Base-by-base conservation (phyloP, 305 asterid genomes). In the Plantago coronopus region DNA sequence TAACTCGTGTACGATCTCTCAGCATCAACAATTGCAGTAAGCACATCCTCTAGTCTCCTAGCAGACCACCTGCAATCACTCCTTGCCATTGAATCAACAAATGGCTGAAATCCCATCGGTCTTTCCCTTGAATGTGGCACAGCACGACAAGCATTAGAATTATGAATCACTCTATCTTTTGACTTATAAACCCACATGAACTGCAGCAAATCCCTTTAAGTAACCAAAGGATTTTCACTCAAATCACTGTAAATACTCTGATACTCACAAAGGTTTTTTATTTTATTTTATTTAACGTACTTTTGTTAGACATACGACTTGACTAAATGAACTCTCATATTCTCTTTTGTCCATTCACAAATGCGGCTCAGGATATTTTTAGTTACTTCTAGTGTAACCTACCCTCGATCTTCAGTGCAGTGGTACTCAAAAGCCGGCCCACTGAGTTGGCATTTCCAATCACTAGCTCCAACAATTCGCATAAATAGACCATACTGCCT, bases 1-100 rank as follows among this genome's bases (percentile, higher is more conserved):
- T 79, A 65, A 63, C 71, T 31, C 74, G 79, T 34, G 77, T 79
- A 57, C 67, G 57, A 56, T 81, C 82, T 73, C 74, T 80, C 67
- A 85, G 74, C 69, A 62, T 74, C 69, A 62, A 86, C 79, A 34
- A 89, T 74, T 63, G 78, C 86, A n/a, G 51, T 59, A 49, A 86
- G 71, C 64, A 76, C 89, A 13, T 65, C 44, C 64, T 81, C 73
- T 17, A 89, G 57, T 83, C 95, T 75, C 55, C 71, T 79, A 25
- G 76, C 71, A 56, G 95, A 76, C 89, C 91, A 89, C 68, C 97
- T 81, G 74, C 89, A 79, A 57, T 80, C 70, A 54, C 40, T 79
- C 46, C 59, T 80, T 16, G 71, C 79, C 75, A 89, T 67, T 51
- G 60, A 69, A 64, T 75, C 69, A 64, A 80, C 79, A 62, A 89